Evolutionary conservation across 192 early-diverging fungal genomes (phyloP), one percentile per base, ranked within the genome.

Genomic region (Jimgerdemannia flammicorona): DNA sequence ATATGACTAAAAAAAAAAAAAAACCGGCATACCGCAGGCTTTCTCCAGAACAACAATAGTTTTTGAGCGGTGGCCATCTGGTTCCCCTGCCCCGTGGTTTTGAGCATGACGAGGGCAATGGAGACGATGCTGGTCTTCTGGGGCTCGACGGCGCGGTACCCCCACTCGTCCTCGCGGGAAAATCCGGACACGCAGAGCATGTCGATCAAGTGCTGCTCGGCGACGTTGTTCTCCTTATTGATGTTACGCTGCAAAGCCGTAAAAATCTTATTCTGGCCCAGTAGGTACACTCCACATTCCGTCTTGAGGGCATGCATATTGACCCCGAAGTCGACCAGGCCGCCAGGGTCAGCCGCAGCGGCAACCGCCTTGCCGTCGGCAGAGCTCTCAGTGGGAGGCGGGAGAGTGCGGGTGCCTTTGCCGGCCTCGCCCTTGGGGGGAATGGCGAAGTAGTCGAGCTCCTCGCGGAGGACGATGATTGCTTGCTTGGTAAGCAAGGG

Each of bases 151-250:
- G 86, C 86, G 43, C 93, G 89, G 76, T 92, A 92, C 2, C 89
- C 90, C 93, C 93, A 94, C 54, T 86, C 80, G 64, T 91, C 91
- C 43, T 90, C 84, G 49, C 87, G 81, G 40, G 90, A 85, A 73
- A 94, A 94, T 18, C 92, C 93, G 59, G 91, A 90, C 64, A 92
- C 84, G 74, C 92, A 93, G 42, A 94, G 86, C 90, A 94, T 92
- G 73, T 93, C 92, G 49, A 94, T 93, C 40, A 94, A 84, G 84
- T 94, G 93, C 78, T 92, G 93, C 72, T 94, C 88, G 8, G 86
- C 87, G 20, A 85, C 81, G 63, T 89, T 87, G 59, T 89, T 89
- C 67, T 87, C 84, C 67, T 86, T 87, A 72, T 91, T 89, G 80
- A 93, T 91, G 59, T 91, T 93, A 19, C 91, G 86, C 70, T 92